Evolutionary conservation across 371 early-diverging fungal species (phyloP).

Genomic region (Lichtheimia hyalospora): DNA sequence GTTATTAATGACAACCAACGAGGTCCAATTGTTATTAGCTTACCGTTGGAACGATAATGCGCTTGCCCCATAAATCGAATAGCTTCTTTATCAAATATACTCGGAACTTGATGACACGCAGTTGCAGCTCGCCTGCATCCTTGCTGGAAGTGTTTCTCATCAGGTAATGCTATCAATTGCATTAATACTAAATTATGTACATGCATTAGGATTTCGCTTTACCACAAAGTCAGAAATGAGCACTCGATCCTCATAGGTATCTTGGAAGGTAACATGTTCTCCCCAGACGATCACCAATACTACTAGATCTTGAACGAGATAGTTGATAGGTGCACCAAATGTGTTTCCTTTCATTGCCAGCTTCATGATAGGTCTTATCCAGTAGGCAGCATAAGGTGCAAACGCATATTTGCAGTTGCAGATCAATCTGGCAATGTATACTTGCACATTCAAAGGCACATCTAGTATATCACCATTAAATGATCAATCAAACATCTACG

Average conservation of each 20-base stretch:
- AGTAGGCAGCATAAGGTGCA: constrained; percentile 54
- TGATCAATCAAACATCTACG: neutral
- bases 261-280: constrained; percentile 20
- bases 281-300: constrained; percentile 63
- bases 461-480: constrained; percentile 23
- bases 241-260: constrained; percentile 36
- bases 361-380: constrained; percentile 61
- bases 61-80: constrained; percentile 60
- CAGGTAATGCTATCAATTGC: constrained; percentile 26
- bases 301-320: constrained; percentile 68
- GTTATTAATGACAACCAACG: neutral
- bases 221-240: constrained; percentile 42
- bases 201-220: neutral
- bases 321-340: constrained; percentile 70
- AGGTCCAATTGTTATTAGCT: neutral
- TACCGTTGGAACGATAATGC: constrained; percentile 66
- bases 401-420: constrained; percentile 62
- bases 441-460: constrained; percentile 45
- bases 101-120: constrained; percentile 46
- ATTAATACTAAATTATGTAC: too few relatives aligned
- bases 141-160: constrained; percentile 30
- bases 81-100: constrained; percentile 56
- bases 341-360: constrained; percentile 49
- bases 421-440: constrained; percentile 64
- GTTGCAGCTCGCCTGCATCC: too few relatives aligned